Base-by-base conservation (phyloP, 495 filamentous ascomycete species). In the Trichoderma erinaceum region DNA sequence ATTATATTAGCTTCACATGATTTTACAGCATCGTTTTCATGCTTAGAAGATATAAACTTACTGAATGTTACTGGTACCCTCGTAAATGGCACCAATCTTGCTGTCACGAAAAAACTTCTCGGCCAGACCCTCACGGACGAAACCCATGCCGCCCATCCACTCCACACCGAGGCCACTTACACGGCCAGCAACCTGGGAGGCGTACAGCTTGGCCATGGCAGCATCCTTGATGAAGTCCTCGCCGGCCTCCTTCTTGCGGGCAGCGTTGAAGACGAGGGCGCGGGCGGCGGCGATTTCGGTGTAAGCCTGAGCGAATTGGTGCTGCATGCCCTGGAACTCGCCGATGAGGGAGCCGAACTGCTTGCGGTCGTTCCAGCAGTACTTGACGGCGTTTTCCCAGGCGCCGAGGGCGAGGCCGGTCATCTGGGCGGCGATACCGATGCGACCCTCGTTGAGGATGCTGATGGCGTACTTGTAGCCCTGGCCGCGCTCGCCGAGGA, bases 111-210 rank as follows among this genome's bases (percentile, higher is more conserved):
- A 99, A 82, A 89, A 96, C 87, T 99, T 99, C 88, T 99, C 95
- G 4, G 96, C 95, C 69, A 97, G 87, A 3, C 95, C 95, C 77
- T 99, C 95, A 50, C 95, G 83, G 46, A 98, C 95, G 72, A 99
- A 99, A 15, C 85, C 85, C 95, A 97, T 97, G 65, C 95, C 95
- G 43, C 95, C 95, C 94, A 97, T 97, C 95, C 96, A 98, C 80
- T 98, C 95, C 21, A 99, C 86, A 3, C 93, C 95, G 13, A 87
- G 86, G 12, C 93, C 88, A 65, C 90, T 90, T 25, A 98, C 94
- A 65, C 87, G 86, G 18, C 91, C 91, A 0, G 95, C 95, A 21
- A 99, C 93, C 81, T 98, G 96, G 15, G 89, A 93, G 4, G 95
- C 88, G 76, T 88, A 97, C 35, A 99, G 84, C 83, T 99, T 99